phyloP scores from a whole-genome alignment of 83 land plant species.

The Isoetes engelmannii region DNA sequence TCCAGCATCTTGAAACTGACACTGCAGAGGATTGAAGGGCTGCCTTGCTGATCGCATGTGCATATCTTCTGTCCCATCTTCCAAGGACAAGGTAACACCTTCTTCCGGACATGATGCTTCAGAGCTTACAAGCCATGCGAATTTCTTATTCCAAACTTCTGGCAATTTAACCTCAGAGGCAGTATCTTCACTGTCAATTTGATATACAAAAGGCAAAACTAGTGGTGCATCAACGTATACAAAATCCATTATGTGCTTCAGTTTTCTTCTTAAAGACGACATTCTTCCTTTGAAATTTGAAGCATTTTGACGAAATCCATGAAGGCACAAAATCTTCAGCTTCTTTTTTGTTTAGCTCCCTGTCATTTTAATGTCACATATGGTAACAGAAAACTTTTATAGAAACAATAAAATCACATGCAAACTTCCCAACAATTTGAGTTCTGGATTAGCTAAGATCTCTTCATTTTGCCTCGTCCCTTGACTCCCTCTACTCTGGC shows the following conservation, averaged over 20 bases:
- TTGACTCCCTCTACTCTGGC: too few relatives aligned
- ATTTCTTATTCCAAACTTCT: constrained; percentile 38
- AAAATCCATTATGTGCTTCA: constrained; percentile 60
- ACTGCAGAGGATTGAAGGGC: constrained; percentile 72
- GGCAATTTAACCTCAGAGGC: constrained; percentile 3
- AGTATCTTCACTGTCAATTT: constrained; percentile 5
- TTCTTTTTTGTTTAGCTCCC: constrained; percentile 23
- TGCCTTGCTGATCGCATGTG: constrained; percentile 15
- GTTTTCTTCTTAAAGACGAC: constrained; percentile 73
- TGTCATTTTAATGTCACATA: neutral
- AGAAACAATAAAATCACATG: too few relatives aligned
- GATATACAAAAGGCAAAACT: constrained; percentile 61
- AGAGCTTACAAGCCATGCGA: constrained; percentile 55
- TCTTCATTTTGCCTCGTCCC: too few relatives aligned
- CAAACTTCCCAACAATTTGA: too few relatives aligned
- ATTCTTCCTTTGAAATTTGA: constrained; percentile 81
- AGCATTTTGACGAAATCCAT: constrained; percentile 92
- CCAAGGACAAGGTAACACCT: neutral
- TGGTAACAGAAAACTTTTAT: too few relatives aligned
- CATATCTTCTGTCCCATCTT: neutral
- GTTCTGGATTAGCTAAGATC: too few relatives aligned
- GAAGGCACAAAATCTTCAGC: constrained; percentile 75
- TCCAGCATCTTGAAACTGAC: constrained; percentile 66
- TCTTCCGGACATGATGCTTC: neutral
- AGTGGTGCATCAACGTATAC: constrained; percentile 85